A percentile compares a stretch with the other conserved stretches of the same genome.
Evolutionary conservation across 345 rosid species (phyloP).

Genomic region (Raphanus sativus): DNA sequence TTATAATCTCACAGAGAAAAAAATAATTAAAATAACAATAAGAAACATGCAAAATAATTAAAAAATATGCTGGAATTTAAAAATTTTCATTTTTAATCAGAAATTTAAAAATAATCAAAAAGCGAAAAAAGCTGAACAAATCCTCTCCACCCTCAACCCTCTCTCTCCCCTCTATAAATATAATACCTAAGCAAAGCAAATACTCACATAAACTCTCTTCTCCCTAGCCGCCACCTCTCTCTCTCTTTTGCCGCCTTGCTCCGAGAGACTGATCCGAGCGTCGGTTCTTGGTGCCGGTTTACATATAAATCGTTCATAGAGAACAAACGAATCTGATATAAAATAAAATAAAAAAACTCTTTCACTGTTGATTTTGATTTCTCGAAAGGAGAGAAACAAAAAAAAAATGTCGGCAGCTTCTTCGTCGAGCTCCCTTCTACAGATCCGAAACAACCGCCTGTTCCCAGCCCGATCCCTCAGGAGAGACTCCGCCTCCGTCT

Average conservation of each 20-base stretch:
- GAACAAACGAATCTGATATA: conserved; percentile 4
- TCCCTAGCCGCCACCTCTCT: neutral
- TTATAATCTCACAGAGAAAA: neutral
- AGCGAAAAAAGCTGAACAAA: neutral
- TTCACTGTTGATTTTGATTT: neutral
- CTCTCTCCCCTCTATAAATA: neutral
- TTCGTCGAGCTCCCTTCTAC: conserved; percentile 46
- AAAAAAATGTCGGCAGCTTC: conserved; percentile 58
- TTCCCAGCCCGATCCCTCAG: conserved; percentile 32
- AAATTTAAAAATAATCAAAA: neutral
- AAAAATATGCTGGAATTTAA: neutral
- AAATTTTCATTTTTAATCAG: neutral
- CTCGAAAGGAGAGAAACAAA: neutral
- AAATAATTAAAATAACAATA: neutral
- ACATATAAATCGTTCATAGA: neutral
- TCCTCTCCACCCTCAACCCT: neutral
- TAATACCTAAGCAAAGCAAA: neutral
- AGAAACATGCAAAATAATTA: neutral
- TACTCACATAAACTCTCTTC: neutral
- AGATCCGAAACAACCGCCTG: conserved; percentile 34
- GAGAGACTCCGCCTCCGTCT: conserved; percentile 29
- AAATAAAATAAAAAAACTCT: neutral
- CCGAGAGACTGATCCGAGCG: neutral
- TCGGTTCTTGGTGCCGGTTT: neutral
- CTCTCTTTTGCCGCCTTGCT: neutral